A percentile compares a stretch with the other conserved stretches of the same genome.
Evolutionary conservation across 371 early-diverging fungal genomes (phyloP).

Genomic region (Choanephora cucurbitarum): DNA sequence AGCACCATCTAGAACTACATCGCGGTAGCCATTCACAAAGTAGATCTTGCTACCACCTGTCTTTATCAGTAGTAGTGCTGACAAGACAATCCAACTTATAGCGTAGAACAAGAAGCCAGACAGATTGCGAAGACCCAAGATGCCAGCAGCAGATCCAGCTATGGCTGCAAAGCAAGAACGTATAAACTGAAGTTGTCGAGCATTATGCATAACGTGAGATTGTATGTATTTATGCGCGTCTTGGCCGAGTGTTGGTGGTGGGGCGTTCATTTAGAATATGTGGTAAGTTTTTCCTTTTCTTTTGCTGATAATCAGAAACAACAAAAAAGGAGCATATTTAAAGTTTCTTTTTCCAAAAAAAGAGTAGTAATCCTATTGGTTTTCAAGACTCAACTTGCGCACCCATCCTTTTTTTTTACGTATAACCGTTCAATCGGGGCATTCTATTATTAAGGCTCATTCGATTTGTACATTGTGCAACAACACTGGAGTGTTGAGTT

Average conservation of each 20-base stretch:
- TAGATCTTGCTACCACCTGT: conserved; percentile 39
- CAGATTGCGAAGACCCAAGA: conserved; percentile 70
- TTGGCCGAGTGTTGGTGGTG: conserved; percentile 10
- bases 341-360: background rate
- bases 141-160: conserved; percentile 80
- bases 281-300: conserved; percentile 6
- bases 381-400: no score
- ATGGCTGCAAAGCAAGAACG: conserved; percentile 78
- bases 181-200: conserved; percentile 66
- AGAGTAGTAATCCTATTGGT: no score
- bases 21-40: conserved; percentile 55
- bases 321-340: background rate
- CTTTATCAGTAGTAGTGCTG: conserved; percentile 39
- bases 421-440: no score
- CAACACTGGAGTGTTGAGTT: no score
- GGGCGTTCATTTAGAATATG: conserved; percentile 13
- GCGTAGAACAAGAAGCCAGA: conserved; percentile 79
- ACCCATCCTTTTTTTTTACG: no score
- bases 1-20: conserved; percentile 67
- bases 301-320: background rate
- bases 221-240: conserved; percentile 57
- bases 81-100: conserved; percentile 60
- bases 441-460: no score
- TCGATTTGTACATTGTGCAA: no score
- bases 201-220: conserved; percentile 65